These are phyloP conservation scores for Singerocomus rubriflavus DNA, from an alignment of 1,284 basidiomycete genomes.

Conservation along the genomic window DNA sequence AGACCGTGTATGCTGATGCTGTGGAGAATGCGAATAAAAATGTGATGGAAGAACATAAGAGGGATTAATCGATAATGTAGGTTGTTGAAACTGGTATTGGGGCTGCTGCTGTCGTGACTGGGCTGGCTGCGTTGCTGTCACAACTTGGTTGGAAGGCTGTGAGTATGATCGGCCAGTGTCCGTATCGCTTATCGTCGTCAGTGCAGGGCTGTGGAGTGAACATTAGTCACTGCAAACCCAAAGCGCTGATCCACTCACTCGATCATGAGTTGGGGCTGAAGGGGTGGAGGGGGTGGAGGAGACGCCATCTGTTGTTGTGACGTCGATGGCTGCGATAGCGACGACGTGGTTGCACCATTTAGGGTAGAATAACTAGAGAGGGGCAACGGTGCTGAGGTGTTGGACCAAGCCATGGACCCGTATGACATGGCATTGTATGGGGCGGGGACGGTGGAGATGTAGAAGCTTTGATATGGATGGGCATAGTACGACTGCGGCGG, in stretches of 20 bases:
- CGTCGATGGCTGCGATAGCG: constrained; percentile 28
- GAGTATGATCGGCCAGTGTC: constrained; percentile 36
- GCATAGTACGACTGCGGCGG: constrained; percentile 37
- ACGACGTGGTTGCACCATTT: constrained; percentile 60
- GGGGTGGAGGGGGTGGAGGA: constrained; percentile 22
- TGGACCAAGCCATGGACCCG: constrained; percentile 44
- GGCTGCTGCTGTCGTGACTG: constrained; percentile 37
- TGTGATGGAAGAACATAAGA: constrained; percentile 39
- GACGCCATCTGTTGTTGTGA: constrained; percentile 35
- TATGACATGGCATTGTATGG: constrained; percentile 56
- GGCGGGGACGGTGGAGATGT: constrained; percentile 39
- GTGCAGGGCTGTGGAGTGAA: constrained; percentile 40
- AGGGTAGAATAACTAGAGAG: constrained; percentile 71
- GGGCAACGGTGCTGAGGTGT: constrained; percentile 47
- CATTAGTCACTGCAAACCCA: constrained; percentile 12
- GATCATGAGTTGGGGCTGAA: constrained; percentile 46
- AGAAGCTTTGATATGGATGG: constrained; percentile 40
- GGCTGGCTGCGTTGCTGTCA: constrained; percentile 27
- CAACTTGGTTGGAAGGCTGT: constrained; percentile 29
- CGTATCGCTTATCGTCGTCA: constrained; percentile 47
- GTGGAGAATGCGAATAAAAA: constrained; percentile 36
- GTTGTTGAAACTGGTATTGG: constrained; percentile 38
- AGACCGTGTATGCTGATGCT: constrained; percentile 33
- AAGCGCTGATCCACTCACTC: constrained; percentile 41
- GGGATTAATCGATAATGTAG: constrained; percentile 40